phyloP scores from a whole-genome alignment of 2,329 filamentous ascomycete species.

The Seiridium cupressi region DNA sequence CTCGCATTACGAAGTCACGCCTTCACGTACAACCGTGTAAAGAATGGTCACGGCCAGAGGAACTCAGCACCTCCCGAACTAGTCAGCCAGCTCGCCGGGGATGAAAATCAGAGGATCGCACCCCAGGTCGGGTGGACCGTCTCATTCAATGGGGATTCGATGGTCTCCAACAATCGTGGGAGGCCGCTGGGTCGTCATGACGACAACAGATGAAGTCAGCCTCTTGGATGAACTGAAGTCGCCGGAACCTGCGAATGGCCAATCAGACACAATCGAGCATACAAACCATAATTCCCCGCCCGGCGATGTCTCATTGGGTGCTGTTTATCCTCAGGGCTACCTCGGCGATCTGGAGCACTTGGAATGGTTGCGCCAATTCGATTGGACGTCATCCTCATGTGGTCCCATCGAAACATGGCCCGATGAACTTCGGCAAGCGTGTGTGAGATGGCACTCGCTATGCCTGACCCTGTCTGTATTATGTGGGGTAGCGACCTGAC shows the following conservation, averaged over 20 bases:
- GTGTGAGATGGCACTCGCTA: constrained; percentile 80
- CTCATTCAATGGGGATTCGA: background rate
- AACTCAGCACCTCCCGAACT: background rate
- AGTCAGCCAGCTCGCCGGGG: background rate
- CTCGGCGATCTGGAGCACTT: background rate
- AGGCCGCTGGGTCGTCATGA: background rate
- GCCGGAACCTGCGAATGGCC: background rate
- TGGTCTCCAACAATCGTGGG: background rate
- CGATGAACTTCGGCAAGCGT: constrained; percentile 71
- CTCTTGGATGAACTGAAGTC: background rate
- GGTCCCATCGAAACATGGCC: constrained; percentile 76
- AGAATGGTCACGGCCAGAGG: background rate
- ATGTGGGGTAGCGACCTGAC: constrained; percentile 75
- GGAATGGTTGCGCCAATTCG: constrained; percentile 21
- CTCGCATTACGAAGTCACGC: background rate
- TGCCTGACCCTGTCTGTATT: constrained; percentile 71
- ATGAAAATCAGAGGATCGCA: background rate
- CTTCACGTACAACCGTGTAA: background rate
- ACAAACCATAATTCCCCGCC: background rate
- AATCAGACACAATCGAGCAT: background rate
- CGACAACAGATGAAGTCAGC: background rate
- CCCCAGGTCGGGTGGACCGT: background rate
- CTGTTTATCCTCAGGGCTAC: background rate
- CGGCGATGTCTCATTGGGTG: background rate
- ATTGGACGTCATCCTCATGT: constrained; percentile 72